Evolutionary conservation across 2,329 filamentous ascomycete genomes (phyloP).

Genomic region (Sporothrix luriei): DNA sequence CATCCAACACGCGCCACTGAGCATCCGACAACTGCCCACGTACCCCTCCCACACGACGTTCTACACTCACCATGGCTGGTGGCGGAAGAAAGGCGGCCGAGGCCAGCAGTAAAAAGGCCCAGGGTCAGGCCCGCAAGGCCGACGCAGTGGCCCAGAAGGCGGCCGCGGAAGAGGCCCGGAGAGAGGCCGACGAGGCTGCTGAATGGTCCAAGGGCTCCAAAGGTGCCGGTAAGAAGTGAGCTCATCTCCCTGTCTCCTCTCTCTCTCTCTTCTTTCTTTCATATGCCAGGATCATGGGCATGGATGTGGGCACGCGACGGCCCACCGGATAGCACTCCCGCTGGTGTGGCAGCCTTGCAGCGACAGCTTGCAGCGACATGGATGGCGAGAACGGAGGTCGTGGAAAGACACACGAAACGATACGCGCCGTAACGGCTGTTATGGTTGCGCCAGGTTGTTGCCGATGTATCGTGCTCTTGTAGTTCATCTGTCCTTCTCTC

Average conservation of each 20-base stretch:
- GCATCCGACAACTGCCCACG: constrained; percentile 1
- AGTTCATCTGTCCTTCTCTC: background rate
- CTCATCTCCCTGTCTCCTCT: constrained; percentile 34
- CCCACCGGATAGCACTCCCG: background rate
- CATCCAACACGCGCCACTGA: background rate
- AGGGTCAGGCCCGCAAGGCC: constrained; percentile 89
- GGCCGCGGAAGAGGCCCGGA: constrained; percentile 68
- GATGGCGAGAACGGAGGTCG: background rate
- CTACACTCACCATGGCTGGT: constrained; percentile 61
- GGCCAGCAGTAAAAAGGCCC: constrained; percentile 85
- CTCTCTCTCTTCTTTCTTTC: background rate
- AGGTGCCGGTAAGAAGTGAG: constrained; percentile 82
- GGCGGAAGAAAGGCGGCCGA: constrained; percentile 73
- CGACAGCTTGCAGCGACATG: background rate
- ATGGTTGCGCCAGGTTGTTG: background rate
- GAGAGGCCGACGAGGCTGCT: constrained; percentile 66
- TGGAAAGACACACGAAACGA: background rate
- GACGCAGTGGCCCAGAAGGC: constrained; percentile 81
- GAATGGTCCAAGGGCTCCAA: constrained; percentile 89
- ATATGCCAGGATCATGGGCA: too few relatives aligned
- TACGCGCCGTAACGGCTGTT: background rate
- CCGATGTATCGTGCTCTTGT: background rate
- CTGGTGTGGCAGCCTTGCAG: constrained; percentile 23
- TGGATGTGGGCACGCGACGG: constrained; percentile 2
- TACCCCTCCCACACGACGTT: background rate